Evolutionary conservation across 2,329 filamentous ascomycete species (phyloP), one percentile per base, ranked within the genome.

Genomic region (Aureobasidium sp.): DNA sequence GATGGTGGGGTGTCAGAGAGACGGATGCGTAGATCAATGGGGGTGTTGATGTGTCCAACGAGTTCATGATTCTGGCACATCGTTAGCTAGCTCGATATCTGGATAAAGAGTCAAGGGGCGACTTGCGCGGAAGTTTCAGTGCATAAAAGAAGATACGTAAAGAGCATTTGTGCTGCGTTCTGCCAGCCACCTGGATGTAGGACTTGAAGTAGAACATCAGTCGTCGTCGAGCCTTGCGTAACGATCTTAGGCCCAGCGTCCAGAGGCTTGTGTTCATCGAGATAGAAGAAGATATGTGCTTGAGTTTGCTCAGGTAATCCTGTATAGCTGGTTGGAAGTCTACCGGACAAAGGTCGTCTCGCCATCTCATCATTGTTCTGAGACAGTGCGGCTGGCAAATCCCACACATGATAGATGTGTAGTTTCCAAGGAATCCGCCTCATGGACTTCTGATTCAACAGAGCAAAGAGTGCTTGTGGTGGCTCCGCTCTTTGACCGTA

Each of bases 21-120:
- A 29, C 25, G 20, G 36, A 55, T 27, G 53, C 53, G 8, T 23
- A 27, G 15, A 55, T 55, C 18, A 36, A 27, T 20, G 53, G 36
- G 9, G 53, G 4, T 16, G 15, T 16, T 40, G 2, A 11, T 9
- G n/a, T n/a, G n/a, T n/a, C n/a, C n/a, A n/a, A n/a, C n/a, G n/a
- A n/a, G n/a, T n/a, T n/a, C n/a, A n/a, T n/a, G n/a, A n/a, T n/a
- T n/a, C n/a, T n/a, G n/a, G n/a, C n/a, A n/a, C n/a, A n/a, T n/a
- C n/a, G n/a, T n/a, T n/a, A n/a, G n/a, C n/a, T n/a, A n/a, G n/a
- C n/a, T n/a, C n/a, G n/a, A n/a, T n/a, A n/a, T n/a, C n/a, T n/a
- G n/a, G n/a, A n/a, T n/a, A n/a, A n/a, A n/a, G n/a, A n/a, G 7
- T 6, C 4, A 4, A 10, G 10, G 3, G 2, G 25, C 9, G 20